phyloP scores from a whole-genome alignment of 345 rosid genomes.

The Sapria himalayana region DNA sequence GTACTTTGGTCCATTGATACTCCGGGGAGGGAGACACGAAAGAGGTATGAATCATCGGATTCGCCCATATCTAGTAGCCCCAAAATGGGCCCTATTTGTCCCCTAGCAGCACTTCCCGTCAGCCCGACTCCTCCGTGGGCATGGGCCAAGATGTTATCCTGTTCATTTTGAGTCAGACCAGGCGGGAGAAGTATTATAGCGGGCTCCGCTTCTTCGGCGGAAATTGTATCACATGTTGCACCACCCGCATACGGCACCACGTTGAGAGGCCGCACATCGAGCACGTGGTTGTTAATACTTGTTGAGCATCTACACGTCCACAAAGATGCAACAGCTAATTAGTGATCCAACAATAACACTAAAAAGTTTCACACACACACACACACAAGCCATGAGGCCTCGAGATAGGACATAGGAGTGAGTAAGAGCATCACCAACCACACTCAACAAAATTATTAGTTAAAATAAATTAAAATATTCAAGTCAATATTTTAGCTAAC shows the following conservation, averaged over 20 bases:
- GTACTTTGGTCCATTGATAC: conserved; percentile 49
- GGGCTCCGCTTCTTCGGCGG: conserved; percentile 18
- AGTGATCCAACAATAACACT: too few relatives aligned
- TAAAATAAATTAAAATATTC: too few relatives aligned
- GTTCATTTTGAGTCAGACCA: conserved; percentile 19
- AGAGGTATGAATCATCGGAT: conserved; percentile 33
- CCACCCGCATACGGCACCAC: conserved; percentile 47
- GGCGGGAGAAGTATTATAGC: conserved; percentile 32
- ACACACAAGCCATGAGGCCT: conserved; percentile 6
- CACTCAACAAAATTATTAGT: too few relatives aligned
- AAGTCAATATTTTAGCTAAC: too few relatives aligned
- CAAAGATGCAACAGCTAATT: too few relatives aligned
- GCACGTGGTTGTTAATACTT: too few relatives aligned
- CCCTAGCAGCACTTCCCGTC: conserved; percentile 50
- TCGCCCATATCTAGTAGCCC: conserved; percentile 49
- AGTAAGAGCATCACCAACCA: too few relatives aligned
- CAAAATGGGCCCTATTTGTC: conserved; percentile 31
- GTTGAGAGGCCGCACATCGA: conserved; percentile 40
- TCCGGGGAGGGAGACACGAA: conserved; percentile 52
- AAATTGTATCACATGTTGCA: conserved; percentile 11
- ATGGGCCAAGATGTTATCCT: conserved; percentile 14
- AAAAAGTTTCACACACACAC: too few relatives aligned
- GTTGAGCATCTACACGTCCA: conserved; percentile 12
- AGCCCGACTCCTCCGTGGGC: conserved; percentile 30
- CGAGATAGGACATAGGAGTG: too few relatives aligned